Percentiles rank a stretch among this genome's conserved stretches.
Conservation (phyloP, 2,329 filamentous ascomycete genomes). For the Aureobasidium sp. region DNA sequence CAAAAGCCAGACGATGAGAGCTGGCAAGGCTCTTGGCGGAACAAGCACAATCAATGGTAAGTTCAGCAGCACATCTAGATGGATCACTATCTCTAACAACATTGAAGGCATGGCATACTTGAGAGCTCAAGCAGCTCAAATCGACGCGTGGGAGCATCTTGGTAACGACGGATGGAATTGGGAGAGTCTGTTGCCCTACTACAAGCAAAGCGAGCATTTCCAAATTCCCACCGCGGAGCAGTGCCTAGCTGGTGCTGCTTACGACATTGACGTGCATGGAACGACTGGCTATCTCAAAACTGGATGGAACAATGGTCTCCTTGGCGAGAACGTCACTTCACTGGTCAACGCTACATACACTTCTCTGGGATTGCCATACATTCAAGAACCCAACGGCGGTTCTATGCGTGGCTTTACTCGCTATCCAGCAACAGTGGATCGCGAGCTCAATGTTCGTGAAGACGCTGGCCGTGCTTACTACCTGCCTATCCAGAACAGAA, state of each 20-base stretch:
- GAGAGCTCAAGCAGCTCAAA: not conserved
- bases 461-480: conserved; percentile 46
- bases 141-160: conserved; percentile 11
- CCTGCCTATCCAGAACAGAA: conserved; percentile 34
- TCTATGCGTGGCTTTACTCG: conserved; percentile 38
- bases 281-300: conserved; percentile 16
- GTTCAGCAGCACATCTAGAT: not conserved
- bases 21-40: conserved; percentile 34
- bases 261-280: not conserved
- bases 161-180: conserved; percentile 13
- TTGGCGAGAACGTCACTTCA: conserved; percentile 1
- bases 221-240: not conserved
- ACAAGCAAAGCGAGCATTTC: conserved; percentile 15
- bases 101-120: conserved; percentile 9
- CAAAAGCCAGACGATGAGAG: not conserved
- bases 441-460: conserved; percentile 33
- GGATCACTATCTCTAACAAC: not conserved
- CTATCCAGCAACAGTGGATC: conserved; percentile 38
- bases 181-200: conserved; percentile 18
- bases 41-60: conserved; percentile 33
- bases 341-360: conserved; percentile 34
- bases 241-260: not conserved
- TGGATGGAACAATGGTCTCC: not conserved
- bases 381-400: conserved; percentile 38
- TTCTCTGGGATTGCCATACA: conserved; percentile 32